Evolutionary conservation across 352 stramenopile genomes (phyloP).

Genomic region (Saprolegnia parasitica): DNA sequence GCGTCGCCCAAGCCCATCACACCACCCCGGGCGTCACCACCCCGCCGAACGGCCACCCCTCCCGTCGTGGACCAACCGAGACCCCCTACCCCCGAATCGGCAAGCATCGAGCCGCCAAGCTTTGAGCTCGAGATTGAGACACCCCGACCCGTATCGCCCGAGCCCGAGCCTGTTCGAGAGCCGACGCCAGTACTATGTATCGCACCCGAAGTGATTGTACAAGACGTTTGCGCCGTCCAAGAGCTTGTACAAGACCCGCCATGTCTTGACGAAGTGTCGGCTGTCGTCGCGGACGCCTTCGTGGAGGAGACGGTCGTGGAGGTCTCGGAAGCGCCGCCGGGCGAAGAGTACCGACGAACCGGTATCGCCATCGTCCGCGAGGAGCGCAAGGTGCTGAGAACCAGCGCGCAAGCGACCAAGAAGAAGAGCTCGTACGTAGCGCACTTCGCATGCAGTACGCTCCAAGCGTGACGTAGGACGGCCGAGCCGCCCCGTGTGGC

Average conservation of each 20-base stretch:
- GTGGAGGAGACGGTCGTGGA: neutral
- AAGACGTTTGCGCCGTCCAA: too few species aligned
- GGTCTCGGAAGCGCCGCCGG: neutral
- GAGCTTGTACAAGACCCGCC: too few species aligned
- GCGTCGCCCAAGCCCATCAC: neutral
- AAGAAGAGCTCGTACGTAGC: neutral
- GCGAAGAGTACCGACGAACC: neutral
- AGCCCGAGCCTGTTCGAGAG: too few species aligned
- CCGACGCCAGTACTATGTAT: too few species aligned
- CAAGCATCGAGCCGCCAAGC: neutral
- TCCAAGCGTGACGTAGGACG: neutral
- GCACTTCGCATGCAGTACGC: neutral
- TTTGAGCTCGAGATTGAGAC: neutral
- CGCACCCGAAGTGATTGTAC: too few species aligned
- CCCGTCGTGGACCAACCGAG: conserved; percentile 3
- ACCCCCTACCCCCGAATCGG: too few species aligned
- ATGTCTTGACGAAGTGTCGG: too few species aligned
- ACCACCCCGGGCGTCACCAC: neutral
- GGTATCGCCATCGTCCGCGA: conserved; percentile 1
- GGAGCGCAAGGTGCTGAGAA: neutral
- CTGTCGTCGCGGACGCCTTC: neutral
- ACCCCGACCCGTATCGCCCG: neutral
- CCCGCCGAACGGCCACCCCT: neutral
- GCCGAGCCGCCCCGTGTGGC: conserved; percentile 44
- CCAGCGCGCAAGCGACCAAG: neutral